Percentiles rank a stretch among this genome's conserved stretches.
Conservation (phyloP, 176 grass and related monocot genomes). For the Avena insularis region DNA sequence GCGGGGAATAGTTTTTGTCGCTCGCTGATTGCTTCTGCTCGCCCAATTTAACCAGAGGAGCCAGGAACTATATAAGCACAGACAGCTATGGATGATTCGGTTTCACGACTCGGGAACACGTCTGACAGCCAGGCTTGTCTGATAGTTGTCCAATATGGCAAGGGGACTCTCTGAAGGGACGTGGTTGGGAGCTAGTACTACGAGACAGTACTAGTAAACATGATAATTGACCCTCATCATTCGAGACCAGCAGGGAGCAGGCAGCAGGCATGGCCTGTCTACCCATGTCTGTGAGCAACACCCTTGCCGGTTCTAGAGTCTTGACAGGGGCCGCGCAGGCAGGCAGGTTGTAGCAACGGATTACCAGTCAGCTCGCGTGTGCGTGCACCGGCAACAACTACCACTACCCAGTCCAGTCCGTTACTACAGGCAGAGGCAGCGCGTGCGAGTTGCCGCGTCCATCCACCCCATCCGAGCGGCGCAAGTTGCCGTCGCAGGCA, state of each 20-base stretch:
- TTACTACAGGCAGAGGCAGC: neutral
- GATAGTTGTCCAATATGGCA: neutral
- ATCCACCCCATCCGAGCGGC: neutral
- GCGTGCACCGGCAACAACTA: conserved; percentile 8
- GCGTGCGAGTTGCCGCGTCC: conserved; percentile 3
- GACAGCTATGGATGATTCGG: neutral
- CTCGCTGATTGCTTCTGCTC: neutral
- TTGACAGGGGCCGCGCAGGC: neutral
- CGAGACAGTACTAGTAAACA: neutral
- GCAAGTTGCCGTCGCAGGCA: neutral
- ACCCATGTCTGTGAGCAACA: neutral
- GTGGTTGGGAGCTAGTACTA: neutral
- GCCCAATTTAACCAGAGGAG: neutral
- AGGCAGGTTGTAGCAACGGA: neutral
- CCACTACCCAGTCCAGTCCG: neutral
- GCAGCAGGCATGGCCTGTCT: conserved; percentile 1
- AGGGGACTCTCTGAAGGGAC: neutral
- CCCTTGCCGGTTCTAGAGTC: neutral
- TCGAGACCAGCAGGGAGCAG: conserved; percentile 3
- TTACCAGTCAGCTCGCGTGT: neutral
- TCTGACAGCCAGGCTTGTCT: neutral
- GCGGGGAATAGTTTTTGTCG: neutral
- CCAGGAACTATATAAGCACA: neutral
- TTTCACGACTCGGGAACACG: neutral
- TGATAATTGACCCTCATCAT: neutral